Base-by-base conservation (phyloP, 805 yeast genomes). In the Starmerella kuoi region DNA sequence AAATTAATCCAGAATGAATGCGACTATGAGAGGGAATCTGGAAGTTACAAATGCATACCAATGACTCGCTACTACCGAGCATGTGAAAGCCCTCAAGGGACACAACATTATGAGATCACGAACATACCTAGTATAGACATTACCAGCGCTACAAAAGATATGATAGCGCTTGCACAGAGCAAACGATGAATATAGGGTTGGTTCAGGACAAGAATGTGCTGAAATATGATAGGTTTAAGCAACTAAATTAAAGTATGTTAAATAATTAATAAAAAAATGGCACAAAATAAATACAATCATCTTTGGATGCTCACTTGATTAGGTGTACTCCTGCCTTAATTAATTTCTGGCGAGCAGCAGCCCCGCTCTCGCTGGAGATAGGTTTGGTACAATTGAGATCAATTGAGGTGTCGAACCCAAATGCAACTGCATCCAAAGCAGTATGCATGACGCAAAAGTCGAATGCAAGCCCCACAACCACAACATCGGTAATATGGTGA, bases 391-490 rank as follows among this genome's bases (percentile, higher is more conserved):
- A 71, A 24, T 73, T 72, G 45, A 66, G 65, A 12, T 84, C 50
- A 1, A 88, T 82, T 40, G 55, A 65, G 0, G 94, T 76, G 2
- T 70, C 59, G 56, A 71, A 85, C 0, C 94, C 94, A 4, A 63
- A 45, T 9, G 57, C 60, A 0, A 69, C 72, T 18, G 86, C 69
- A 43, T 87, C 93, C 20, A 74, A 58, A 0, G 94, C 85, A 0
- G 93, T 78, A 55, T 76, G 69, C 51, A 76, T 62, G 3, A 88
- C 96, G 59, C 97, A 87, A 59, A 65, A 85, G 57, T 87, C 97
- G 48, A 76, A 75, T 0, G 96, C 95, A 18, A 87, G 54, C 0
- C 96, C 97, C 2, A 78, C 88, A 19, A 82, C 69, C 35, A 68
- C 74, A 1, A 86, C 85, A 32, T 76, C 71, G 2, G 71, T 67